These are phyloP conservation scores for Yamadazyma pseudoaaseri DNA, from an alignment of 1,139 yeast genomes.

Conservation along the genomic window DNA sequence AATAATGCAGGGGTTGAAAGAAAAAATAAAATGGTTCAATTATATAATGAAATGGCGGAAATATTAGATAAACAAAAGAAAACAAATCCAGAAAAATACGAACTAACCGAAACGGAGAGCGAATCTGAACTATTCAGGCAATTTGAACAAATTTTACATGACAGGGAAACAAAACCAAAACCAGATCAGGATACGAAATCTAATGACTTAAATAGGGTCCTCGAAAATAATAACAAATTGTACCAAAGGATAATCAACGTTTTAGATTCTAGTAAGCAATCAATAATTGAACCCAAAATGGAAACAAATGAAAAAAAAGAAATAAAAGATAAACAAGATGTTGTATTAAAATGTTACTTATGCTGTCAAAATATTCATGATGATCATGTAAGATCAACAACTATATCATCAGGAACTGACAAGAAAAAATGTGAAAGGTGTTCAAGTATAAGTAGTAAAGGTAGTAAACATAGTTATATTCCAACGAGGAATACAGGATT, in stretches of 20 bases:
- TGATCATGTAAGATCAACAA: neutral
- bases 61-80: conserved; percentile 13
- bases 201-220: neutral
- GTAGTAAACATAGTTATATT: conserved; percentile 12
- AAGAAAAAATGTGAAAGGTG: conserved; percentile 19
- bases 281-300: neutral
- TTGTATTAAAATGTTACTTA: conserved; percentile 18
- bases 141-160: conserved; percentile 7
- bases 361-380: conserved; percentile 14
- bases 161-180: conserved; percentile 3
- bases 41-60: conserved; percentile 18
- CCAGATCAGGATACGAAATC: neutral
- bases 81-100: conserved; percentile 1
- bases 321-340: conserved; percentile 12
- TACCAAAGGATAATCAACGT: conserved; percentile 14
- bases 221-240: conserved; percentile 14
- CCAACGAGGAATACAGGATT: conserved; percentile 3
- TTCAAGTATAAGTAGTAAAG: conserved; percentile 6
- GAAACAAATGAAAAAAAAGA: neutral
- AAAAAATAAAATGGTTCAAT: conserved; percentile 9
- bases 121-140: conserved; percentile 6
- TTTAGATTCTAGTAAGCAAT: conserved; percentile 6
- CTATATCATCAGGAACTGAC: conserved; percentile 2
- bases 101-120: neutral
- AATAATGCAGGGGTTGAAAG: conserved; percentile 1